Conservation (phyloP, 2,329 filamentous ascomycete species). For the Ceratocystis albifundus region DNA sequence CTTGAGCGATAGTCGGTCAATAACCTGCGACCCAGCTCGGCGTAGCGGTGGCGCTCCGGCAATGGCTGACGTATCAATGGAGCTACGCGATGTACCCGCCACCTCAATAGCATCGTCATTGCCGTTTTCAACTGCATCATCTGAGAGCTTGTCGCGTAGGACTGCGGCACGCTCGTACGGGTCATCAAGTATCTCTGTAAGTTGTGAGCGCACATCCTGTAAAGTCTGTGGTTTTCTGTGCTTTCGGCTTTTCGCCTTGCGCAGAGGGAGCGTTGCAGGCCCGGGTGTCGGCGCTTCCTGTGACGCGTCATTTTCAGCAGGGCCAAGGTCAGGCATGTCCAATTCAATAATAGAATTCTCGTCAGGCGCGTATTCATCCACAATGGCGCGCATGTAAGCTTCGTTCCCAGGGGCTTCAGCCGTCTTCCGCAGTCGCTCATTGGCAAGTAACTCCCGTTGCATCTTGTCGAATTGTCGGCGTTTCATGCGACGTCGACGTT, state of each 20-base stretch:
- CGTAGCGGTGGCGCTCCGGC: constrained; percentile 27
- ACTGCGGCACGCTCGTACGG: constrained; percentile 36
- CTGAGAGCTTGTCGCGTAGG: constrained; percentile 39
- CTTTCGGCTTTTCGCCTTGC: constrained; percentile 22
- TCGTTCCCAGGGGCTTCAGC: constrained; percentile 78
- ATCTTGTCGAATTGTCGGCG: constrained; percentile 81
- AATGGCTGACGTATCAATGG: constrained; percentile 21
- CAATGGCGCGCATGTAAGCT: constrained; percentile 82
- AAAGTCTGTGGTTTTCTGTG: constrained; percentile 17
- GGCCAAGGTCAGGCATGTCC: constrained; percentile 8
- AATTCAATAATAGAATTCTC: constrained; percentile 63
- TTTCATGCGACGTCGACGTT: constrained; percentile 67
- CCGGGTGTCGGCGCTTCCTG: constrained; percentile 28
- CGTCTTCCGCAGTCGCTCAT: constrained; percentile 84
- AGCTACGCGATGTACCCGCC: not conserved
- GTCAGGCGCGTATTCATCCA: constrained; percentile 66
- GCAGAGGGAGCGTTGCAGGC: constrained; percentile 15
- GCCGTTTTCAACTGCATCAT: constrained; percentile 34
- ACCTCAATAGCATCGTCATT: constrained; percentile 31
- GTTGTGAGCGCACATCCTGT: constrained; percentile 63
- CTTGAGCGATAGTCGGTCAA: constrained; percentile 65
- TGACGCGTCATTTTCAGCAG: constrained; percentile 25
- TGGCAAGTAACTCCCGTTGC: constrained; percentile 74
- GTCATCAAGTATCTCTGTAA: constrained; percentile 74
- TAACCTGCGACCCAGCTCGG: constrained; percentile 37